phyloP scores from a whole-genome alignment of 2,329 filamentous ascomycete genomes.

The Neonectria punicea region DNA sequence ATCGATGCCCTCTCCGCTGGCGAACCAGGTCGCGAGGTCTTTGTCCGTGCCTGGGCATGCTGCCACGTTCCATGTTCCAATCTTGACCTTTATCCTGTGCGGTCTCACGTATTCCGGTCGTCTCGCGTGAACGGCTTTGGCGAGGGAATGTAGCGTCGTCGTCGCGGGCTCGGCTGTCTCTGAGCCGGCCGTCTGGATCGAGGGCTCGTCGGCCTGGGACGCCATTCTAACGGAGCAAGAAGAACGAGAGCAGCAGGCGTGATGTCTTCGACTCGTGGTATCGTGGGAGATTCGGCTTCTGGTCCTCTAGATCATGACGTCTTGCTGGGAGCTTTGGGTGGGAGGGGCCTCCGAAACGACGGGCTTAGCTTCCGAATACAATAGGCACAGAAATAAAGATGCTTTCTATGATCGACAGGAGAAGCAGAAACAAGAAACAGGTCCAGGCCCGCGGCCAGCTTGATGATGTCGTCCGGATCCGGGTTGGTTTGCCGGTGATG shows the following conservation, averaged over 20 bases:
- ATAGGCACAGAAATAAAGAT: constrained; percentile 28
- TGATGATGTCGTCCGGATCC: constrained; percentile 14
- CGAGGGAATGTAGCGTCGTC: constrained; percentile 67
- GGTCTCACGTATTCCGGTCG: constrained; percentile 82
- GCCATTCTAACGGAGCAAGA: constrained; percentile 39
- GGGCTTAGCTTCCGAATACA: constrained; percentile 1
- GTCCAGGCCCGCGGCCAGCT: not conserved
- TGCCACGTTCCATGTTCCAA: constrained; percentile 96
- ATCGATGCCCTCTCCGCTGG: constrained; percentile 77
- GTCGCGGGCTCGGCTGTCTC: constrained; percentile 57
- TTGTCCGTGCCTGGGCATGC: constrained; percentile 85
- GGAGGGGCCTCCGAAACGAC: constrained; percentile 4
- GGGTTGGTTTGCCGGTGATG: constrained; percentile 28
- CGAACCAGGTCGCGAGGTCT: constrained; percentile 90
- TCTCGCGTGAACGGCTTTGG: constrained; percentile 75
- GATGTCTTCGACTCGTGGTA: constrained; percentile 39
- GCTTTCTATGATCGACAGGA: constrained; percentile 1
- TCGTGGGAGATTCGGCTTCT: constrained; percentile 39
- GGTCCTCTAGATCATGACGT: constrained; percentile 50
- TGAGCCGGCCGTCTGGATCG: constrained; percentile 48
- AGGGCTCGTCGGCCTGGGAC: constrained; percentile 42
- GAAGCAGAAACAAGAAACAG: not conserved
- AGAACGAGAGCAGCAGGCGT: constrained; percentile 28
- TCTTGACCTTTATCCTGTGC: constrained; percentile 82
- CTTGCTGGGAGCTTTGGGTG: constrained; percentile 22